Evolutionary conservation across 1,284 basidiomycete genomes (phyloP).

Genomic region (Hemileccinum hortonii): DNA sequence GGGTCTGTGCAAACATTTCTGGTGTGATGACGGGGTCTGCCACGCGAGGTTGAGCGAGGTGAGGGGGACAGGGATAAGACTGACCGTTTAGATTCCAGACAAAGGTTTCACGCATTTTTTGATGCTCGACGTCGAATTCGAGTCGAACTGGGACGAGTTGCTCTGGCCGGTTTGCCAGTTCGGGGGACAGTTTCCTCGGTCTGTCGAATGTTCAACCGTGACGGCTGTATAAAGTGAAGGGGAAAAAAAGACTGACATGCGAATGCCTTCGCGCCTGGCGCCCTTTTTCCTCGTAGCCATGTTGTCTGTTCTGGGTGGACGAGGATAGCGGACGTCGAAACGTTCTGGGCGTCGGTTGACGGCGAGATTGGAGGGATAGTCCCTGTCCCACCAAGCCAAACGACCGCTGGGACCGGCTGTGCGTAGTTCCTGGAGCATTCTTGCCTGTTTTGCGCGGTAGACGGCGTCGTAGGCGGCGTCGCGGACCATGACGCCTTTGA

Average conservation of each 20-base stretch:
- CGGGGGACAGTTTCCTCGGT: conserved; percentile 57
- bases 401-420: conserved; percentile 27
- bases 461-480: conserved; percentile 48
- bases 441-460: conserved; percentile 30
- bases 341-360: conserved; percentile 44
- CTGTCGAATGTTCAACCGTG: conserved; percentile 36
- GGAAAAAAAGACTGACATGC: conserved; percentile 51
- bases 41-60: not conserved
- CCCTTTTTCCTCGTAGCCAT: conserved; percentile 51
- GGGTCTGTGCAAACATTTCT: conserved; percentile 84
- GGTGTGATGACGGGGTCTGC: conserved; percentile 86
- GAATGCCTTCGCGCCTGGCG: conserved; percentile 67
- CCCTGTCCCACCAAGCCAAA: conserved; percentile 34
- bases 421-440: conserved; percentile 30
- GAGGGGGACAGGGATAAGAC: conserved; percentile 13
- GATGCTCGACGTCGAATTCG: conserved; percentile 91
- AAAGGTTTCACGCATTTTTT: conserved; percentile 94
- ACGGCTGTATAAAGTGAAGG: conserved; percentile 1
- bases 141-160: conserved; percentile 90
- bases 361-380: conserved; percentile 15
- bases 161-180: conserved; percentile 66
- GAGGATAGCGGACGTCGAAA: conserved; percentile 71
- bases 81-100: conserved; percentile 93
- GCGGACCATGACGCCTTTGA: conserved; percentile 47
- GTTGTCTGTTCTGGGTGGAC: conserved; percentile 40